Conservation (phyloP, 129 eudicot genomes). For the Helianthus annuus region DNA sequence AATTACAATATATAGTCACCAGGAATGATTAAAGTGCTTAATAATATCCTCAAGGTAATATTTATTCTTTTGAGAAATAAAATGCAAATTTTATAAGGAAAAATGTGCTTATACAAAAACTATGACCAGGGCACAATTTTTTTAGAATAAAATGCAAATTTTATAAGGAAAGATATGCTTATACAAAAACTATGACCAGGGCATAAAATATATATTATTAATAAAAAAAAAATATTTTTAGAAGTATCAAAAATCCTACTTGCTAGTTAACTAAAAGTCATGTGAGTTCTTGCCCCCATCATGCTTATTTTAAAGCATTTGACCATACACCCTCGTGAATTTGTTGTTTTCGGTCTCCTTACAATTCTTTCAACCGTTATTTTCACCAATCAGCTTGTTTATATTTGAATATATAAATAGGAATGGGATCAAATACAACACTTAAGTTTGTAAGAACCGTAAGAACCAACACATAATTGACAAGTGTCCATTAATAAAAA, state of each 20-base stretch:
- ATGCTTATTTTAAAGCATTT: too few species aligned
- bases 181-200: neutral
- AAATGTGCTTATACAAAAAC: neutral
- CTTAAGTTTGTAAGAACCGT: too few species aligned
- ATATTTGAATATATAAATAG: too few species aligned
- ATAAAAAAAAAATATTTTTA: neutral
- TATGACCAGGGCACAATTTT: neutral
- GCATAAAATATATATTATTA: neutral
- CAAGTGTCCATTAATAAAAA: too few species aligned
- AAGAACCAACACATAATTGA: too few species aligned
- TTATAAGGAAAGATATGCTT: neutral
- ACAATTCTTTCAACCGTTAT: too few species aligned
- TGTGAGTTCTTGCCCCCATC: too few species aligned
- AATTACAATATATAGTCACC: neutral
- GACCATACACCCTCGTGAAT: too few species aligned
- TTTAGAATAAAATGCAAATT: neutral
- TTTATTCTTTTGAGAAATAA: neutral
- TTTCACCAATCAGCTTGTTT: too few species aligned
- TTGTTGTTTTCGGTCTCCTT: too few species aligned
- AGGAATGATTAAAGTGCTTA: conserved; percentile 10
- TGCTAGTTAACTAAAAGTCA: too few species aligned
- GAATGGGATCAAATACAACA: too few species aligned
- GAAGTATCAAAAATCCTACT: neutral
- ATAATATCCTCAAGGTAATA: neutral
- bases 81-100: neutral